These are phyloP conservation scores for Chiua virens DNA, from an alignment of 768 basidiomycete species.

Conservation along the genomic window DNA sequence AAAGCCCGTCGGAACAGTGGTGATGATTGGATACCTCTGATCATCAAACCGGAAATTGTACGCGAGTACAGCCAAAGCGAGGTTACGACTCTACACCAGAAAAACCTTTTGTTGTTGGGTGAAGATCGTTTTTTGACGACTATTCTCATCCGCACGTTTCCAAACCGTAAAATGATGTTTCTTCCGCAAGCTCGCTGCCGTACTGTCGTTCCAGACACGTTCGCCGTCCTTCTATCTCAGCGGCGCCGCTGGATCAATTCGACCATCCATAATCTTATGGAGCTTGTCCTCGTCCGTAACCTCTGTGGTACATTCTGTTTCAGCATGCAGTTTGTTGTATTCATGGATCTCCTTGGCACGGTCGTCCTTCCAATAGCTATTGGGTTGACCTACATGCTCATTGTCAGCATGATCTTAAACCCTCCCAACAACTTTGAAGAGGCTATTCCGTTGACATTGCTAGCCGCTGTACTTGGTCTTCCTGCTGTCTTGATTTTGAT, in stretches of 20 bases:
- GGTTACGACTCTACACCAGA: slow-evolving; percentile 94
- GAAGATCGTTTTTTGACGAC: slow-evolving; percentile 99
- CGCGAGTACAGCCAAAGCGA: slow-evolving; percentile 95
- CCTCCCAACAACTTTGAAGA: slow-evolving; percentile 88
- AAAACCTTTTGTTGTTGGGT: slow-evolving; percentile 92
- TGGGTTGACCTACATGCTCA: slow-evolving; percentile 81
- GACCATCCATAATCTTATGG: slow-evolving; percentile 99
- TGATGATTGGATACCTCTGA: slow-evolving; percentile 96
- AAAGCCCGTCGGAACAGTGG: slow-evolving; percentile 87
- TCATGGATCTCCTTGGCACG: slow-evolving; percentile 93
- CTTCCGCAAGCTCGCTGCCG: slow-evolving; percentile 93
- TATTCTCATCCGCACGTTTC: slow-evolving; percentile 93
- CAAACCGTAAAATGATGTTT: slow-evolving; percentile 99
- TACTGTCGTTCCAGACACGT: slow-evolving; percentile 95
- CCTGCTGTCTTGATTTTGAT: slow-evolving; percentile 91
- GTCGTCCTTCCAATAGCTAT: slow-evolving; percentile 95
- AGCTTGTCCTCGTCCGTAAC: slow-evolving; percentile 94
- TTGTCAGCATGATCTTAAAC: slow-evolving; percentile 73
- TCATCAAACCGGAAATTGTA: slow-evolving; percentile 95
- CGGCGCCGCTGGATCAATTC: slow-evolving; percentile 99
- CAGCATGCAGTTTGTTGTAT: slow-evolving; percentile 99
- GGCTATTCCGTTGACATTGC: slow-evolving; percentile 90
- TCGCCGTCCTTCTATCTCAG: slow-evolving; percentile 89
- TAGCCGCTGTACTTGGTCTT: slow-evolving; percentile 88
- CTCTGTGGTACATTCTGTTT: slow-evolving; percentile 99